A percentile compares a stretch with the other conserved stretches of the same genome.
Evolutionary conservation across 805 yeast species (phyloP).

Genomic region (Candida morakotiae): DNA sequence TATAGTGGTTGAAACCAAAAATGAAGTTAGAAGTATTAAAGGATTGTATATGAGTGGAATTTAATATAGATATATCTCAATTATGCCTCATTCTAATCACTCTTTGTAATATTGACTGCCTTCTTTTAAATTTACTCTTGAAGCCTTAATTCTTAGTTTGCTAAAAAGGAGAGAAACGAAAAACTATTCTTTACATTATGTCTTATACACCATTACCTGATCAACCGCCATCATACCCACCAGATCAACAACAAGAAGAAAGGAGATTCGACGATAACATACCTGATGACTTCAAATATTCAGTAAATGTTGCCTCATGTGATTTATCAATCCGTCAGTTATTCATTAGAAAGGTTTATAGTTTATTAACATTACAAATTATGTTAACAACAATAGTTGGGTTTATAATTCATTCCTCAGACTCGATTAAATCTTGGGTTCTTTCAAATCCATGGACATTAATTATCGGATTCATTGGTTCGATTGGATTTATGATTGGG

Average conservation of each 20-base stretch:
- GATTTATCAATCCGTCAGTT: conserved; percentile 70
- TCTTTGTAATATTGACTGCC: too few species aligned
- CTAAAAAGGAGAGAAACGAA: too few species aligned
- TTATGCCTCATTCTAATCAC: too few species aligned
- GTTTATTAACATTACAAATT: conserved; percentile 63
- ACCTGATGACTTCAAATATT: conserved; percentile 80
- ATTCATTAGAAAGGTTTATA: conserved; percentile 76
- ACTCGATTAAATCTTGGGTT: conserved; percentile 50
- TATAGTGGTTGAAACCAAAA: conserved; percentile 30
- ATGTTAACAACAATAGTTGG: conserved; percentile 59
- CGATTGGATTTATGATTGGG: conserved; percentile 63
- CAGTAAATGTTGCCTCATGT: conserved; percentile 73
- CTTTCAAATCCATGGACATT: conserved; percentile 55
- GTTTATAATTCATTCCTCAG: conserved; percentile 42
- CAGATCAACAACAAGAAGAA: conserved; percentile 1
- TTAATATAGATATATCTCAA: too few species aligned
- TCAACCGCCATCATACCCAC: conserved; percentile 9
- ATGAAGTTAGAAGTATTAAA: conserved; percentile 37
- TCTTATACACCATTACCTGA: conserved; percentile 9
- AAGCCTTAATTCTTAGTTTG: too few species aligned
- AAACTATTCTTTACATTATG: too few species aligned
- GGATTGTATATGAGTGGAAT: conserved; percentile 46
- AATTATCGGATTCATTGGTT: conserved; percentile 51
- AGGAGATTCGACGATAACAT: conserved; percentile 32
- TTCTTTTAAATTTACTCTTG: too few species aligned